phyloP scores from a whole-genome alignment of 2,329 filamentous ascomycete genomes.

The Claviceps monticola region DNA sequence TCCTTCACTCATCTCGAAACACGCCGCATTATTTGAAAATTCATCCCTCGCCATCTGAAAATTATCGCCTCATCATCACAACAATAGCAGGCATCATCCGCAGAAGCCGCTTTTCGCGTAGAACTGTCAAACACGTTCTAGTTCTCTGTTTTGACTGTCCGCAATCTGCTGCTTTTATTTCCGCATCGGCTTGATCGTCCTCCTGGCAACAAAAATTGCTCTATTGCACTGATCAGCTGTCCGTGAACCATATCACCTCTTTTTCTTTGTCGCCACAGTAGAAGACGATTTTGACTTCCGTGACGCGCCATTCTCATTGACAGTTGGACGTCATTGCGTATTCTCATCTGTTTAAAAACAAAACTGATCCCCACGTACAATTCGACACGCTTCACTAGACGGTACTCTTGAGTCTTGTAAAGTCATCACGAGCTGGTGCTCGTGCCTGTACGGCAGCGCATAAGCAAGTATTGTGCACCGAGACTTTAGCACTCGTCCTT shows the following conservation, averaged over 20 bases:
- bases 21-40: not conserved
- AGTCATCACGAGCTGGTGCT: conserved; percentile 1
- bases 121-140: not conserved
- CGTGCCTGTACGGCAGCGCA: not conserved
- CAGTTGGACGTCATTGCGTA: conserved; percentile 8
- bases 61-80: not conserved
- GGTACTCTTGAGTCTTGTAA: conserved; percentile 6
- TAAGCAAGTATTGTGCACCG: not conserved
- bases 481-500: not conserved
- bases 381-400: conserved; percentile 1
- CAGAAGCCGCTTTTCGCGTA: not conserved
- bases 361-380: conserved; percentile 4
- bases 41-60: not conserved
- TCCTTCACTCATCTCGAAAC: not conserved
- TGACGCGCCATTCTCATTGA: conserved; percentile 5
- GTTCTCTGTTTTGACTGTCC: not conserved
- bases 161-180: not conserved
- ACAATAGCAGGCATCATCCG: not conserved
- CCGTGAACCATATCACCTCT: conserved; percentile 8
- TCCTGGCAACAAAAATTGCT: not conserved
- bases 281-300: conserved; percentile 8
- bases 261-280: conserved; percentile 10
- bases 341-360: conserved; percentile 1
- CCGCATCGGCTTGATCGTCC: not conserved
- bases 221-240: conserved; percentile 1